A percentile compares a stretch with the other conserved stretches of the same genome.
These are phyloP conservation scores for Penicillium coffeae DNA, from an alignment of 495 filamentous ascomycete species.

Conservation along the genomic window DNA sequence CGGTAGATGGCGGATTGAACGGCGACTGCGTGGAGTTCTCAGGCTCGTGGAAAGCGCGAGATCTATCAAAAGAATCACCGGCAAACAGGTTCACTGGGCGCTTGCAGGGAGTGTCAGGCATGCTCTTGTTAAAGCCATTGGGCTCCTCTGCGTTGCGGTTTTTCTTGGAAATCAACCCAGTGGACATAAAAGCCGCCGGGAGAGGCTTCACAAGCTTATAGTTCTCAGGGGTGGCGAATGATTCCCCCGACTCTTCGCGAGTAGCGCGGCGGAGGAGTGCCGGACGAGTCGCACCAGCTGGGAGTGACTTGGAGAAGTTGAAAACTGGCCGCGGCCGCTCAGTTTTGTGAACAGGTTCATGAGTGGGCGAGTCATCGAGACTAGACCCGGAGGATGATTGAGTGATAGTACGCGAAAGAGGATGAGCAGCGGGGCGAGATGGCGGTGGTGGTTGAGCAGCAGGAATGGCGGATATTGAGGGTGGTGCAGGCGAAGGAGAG, in stretches of 20 bases:
- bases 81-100: slow-evolving; percentile 63
- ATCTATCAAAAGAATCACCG: slow-evolving; percentile 50
- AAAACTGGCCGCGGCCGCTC: slow-evolving; percentile 50
- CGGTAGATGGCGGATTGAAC: slow-evolving; percentile 47
- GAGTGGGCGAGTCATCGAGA: slow-evolving; percentile 71
- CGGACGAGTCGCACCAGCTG: slow-evolving; percentile 60
- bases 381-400: slow-evolving; percentile 81
- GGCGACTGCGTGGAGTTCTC: slow-evolving; percentile 63
- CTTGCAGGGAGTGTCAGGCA: slow-evolving; percentile 97
- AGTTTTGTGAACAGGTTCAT: slow-evolving; percentile 53
- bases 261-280: slow-evolving; percentile 30
- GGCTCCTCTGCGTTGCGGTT: slow-evolving; percentile 58
- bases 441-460: slow-evolving; percentile 55
- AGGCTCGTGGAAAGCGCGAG: slow-evolving; percentile 55
- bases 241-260: slow-evolving; percentile 44
- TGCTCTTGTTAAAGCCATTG: slow-evolving; percentile 32
- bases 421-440: slow-evolving; percentile 58
- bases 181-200: slow-evolving; percentile 87
- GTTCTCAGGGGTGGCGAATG: slow-evolving; percentile 76
- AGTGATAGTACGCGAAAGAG: slow-evolving; percentile 77
- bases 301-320: slow-evolving; percentile 79
- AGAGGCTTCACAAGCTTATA: slow-evolving; percentile 80
- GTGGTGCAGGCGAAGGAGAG: slow-evolving; percentile 7
- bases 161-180: slow-evolving; percentile 87
- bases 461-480: slow-evolving; percentile 23